Percentiles rank a stretch among this genome's conserved stretches.
phyloP scores from a whole-genome alignment of 495 filamentous ascomycete genomes.

The Penicillium salamii region DNA sequence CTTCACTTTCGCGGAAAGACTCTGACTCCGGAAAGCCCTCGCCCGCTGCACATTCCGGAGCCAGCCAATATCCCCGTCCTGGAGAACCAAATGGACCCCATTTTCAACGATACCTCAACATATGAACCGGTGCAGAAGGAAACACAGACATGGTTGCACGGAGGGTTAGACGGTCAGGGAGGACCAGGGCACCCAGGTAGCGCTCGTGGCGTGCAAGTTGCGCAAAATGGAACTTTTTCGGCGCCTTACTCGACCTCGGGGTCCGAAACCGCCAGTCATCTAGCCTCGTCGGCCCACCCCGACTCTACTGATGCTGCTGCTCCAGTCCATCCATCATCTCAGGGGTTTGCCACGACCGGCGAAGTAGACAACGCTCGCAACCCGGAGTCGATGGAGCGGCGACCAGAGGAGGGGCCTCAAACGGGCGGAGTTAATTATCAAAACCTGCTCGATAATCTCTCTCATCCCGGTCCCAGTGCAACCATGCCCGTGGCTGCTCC shows the following conservation, averaged over 20 bases:
- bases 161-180: conserved; percentile 18
- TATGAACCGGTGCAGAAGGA: conserved; percentile 35
- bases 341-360: conserved; percentile 31
- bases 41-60: conserved; percentile 66
- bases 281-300: conserved; percentile 26
- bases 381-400: conserved; percentile 20
- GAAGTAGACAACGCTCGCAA: conserved; percentile 33
- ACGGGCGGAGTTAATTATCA: conserved; percentile 50
- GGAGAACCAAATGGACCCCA: conserved; percentile 69
- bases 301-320: conserved; percentile 42
- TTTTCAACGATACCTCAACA: conserved; percentile 66
- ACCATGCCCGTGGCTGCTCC: conserved; percentile 27
- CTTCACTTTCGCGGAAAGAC: conserved; percentile 65
- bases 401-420: conserved; percentile 22
- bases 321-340: conserved; percentile 51
- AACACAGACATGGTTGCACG: conserved; percentile 17
- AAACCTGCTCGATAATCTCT: conserved; percentile 51
- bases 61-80: conserved; percentile 69
- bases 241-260: conserved; percentile 21
- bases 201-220: conserved; percentile 18
- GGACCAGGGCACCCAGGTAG: conserved; percentile 17
- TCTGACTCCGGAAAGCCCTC: conserved; percentile 69
- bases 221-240: conserved; percentile 22
- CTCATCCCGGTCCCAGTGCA: conserved; percentile 31
- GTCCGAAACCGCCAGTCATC: conserved; percentile 2